Evolutionary conservation across 371 early-diverging fungal species (phyloP).

Genomic region (Saksenaea oblongispora): DNA sequence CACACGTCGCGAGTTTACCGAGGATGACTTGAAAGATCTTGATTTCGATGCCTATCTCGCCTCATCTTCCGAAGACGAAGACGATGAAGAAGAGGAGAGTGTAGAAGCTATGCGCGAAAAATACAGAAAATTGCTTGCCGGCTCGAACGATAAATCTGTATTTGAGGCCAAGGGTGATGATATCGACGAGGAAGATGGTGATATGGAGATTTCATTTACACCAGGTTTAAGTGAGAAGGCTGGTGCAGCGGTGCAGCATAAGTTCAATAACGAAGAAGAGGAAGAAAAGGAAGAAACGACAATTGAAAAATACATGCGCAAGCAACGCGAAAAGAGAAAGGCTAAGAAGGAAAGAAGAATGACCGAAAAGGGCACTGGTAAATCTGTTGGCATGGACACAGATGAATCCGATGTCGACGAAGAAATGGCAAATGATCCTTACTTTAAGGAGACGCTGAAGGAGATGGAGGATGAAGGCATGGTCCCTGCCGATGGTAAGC

Average conservation of each 20-base stretch:
- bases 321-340: constrained; percentile 79
- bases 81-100: constrained; percentile 44
- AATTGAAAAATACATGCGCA: constrained; percentile 81
- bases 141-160: constrained; percentile 23
- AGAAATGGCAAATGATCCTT: constrained; percentile 66
- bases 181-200: constrained; percentile 60
- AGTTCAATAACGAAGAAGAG: constrained; percentile 41
- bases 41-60: constrained; percentile 92
- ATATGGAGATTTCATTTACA: constrained; percentile 96
- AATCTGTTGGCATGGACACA: neutral
- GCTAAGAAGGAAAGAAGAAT: constrained; percentile 60
- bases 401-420: constrained; percentile 52
- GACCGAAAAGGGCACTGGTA: constrained; percentile 21
- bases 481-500: constrained; percentile 27
- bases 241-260: constrained; percentile 55
- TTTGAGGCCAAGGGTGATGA: constrained; percentile 48
- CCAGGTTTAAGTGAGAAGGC: constrained; percentile 87
- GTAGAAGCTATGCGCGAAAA: constrained; percentile 58
- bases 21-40: constrained; percentile 87
- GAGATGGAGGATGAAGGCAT: constrained; percentile 43
- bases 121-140: constrained; percentile 66
- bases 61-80: constrained; percentile 69
- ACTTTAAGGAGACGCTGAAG: constrained; percentile 66
- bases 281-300: constrained; percentile 74
- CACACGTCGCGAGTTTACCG: constrained; percentile 81